Conservation (phyloP, 2,329 filamentous ascomycete species). For the Sclerotinia nivalis region DNA sequence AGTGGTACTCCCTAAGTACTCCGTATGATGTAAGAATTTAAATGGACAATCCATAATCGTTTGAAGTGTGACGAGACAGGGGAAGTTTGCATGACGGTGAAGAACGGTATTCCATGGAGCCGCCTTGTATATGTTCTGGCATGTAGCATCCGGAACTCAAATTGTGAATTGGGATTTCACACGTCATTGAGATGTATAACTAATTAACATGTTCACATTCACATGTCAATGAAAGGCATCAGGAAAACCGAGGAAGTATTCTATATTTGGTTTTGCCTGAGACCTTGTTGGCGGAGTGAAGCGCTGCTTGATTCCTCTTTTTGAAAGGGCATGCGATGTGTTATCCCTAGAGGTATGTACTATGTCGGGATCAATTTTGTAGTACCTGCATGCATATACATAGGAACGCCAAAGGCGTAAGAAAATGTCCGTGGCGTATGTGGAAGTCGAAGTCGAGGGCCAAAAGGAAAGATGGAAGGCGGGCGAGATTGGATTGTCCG, state of each 20-base stretch:
- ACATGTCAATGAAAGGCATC: not conserved
- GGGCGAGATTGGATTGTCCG: not conserved
- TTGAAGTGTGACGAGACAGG: conserved; percentile 2
- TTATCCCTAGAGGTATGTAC: not conserved
- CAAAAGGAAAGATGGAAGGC: not conserved
- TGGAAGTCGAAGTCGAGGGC: not conserved
- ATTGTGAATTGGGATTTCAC: not conserved
- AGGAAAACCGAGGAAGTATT: not conserved
- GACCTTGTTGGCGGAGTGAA: not conserved
- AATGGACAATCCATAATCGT: not conserved
- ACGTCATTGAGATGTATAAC: not conserved
- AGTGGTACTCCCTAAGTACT: not conserved
- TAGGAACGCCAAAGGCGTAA: not conserved
- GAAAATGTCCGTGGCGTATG: not conserved
- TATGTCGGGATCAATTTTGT: not conserved
- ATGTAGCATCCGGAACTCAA: not conserved
- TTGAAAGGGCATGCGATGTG: not conserved
- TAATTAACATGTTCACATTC: not conserved
- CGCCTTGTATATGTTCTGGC: not conserved
- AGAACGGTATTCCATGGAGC: not conserved
- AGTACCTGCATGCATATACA: not conserved
- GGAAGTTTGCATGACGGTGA: not conserved
- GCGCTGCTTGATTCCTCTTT: not conserved
- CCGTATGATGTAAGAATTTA: conserved; percentile 10
- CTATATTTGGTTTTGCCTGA: not conserved